phyloP scores from a whole-genome alignment of 495 filamentous ascomycete species.

The Aspergillus cavernicola region DNA sequence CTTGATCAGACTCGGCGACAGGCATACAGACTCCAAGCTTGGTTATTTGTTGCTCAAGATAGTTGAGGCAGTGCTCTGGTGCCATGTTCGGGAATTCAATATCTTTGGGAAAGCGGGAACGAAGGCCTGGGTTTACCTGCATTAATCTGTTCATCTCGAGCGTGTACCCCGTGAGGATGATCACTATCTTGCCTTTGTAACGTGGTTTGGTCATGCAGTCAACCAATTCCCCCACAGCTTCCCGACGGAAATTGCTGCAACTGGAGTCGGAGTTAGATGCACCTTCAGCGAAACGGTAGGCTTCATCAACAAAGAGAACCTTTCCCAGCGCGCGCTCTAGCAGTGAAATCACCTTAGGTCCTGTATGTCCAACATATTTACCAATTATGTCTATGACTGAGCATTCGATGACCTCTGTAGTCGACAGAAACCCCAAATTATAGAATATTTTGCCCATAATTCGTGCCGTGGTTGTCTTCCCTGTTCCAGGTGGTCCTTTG shows the following conservation, averaged over 20 bases:
- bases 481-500: constrained; percentile 33
- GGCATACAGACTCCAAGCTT: no score
- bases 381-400: constrained; percentile 38
- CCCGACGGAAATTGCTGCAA: neutral
- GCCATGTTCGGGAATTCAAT: no score
- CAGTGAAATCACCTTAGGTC: constrained; percentile 37
- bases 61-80: no score
- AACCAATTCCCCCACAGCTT: constrained; percentile 22
- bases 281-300: constrained; percentile 54
- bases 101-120: neutral
- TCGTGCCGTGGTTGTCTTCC: constrained; percentile 45
- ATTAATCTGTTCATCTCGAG: constrained; percentile 57
- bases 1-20: no score
- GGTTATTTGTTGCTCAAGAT: no score
- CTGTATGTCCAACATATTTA: constrained; percentile 35
- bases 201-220: constrained; percentile 60
- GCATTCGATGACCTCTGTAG: constrained; percentile 32
- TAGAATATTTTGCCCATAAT: constrained; percentile 25
- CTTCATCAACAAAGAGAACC: constrained; percentile 67
- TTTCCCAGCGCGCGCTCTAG: constrained; percentile 59
- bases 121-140: neutral
- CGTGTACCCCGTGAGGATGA: constrained; percentile 65
- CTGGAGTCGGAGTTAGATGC: constrained; percentile 53
- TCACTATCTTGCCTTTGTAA: constrained; percentile 53
- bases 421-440: constrained; percentile 38